Base-by-base conservation (phyloP, 2,329 filamentous ascomycete genomes). In the Hypomyces rosellus region DNA sequence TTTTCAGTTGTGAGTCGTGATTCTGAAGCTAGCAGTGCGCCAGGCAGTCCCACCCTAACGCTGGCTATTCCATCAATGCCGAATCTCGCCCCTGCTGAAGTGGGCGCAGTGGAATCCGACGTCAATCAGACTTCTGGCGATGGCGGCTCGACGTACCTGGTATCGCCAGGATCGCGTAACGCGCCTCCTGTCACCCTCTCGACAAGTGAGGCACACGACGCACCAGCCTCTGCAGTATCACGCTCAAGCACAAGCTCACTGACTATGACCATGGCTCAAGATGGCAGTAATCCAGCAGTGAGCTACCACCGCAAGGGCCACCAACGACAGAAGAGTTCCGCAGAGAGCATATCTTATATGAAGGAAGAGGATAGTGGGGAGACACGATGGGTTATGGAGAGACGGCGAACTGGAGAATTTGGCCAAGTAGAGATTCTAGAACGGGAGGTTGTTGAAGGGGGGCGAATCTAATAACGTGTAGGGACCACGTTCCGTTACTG, bases 321-420 rank as follows among this genome's bases (percentile, higher is more conserved):
- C 33, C 77, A 78, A 55, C 68, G 72, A 13, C 71, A 78, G 56
- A 76, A 74, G 56, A 70, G 77, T 45, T 85, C 80, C 42, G 74
- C 82, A 2, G 85, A 88, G 57, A 86, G 83, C 55, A 81, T 89
- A 34, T 84, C 84, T 6, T 89, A 89, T 63, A 76, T 77, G 43
- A 81, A 84, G 53, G 82, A 85, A 60, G 80, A 83, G 42, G 73
- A 78, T 2, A 74, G 74, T 8, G 78, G 76, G 1, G 77, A 78
- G 55, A 77, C 74, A 49, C 70, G 83, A 42, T 89, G 85, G 86
- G 78, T 89, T 7, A 70, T 89, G 57, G 86, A 89, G 65, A 69
- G 85, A 34, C 73, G 85, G 47, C 71, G 85, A 34, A 86, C 82
- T 3, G 81, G 74, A 1, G 84, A 88, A 59, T 76, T 72, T 51